Conservation (phyloP, 257 asterid species). For the Solanum clarkiae region DNA sequence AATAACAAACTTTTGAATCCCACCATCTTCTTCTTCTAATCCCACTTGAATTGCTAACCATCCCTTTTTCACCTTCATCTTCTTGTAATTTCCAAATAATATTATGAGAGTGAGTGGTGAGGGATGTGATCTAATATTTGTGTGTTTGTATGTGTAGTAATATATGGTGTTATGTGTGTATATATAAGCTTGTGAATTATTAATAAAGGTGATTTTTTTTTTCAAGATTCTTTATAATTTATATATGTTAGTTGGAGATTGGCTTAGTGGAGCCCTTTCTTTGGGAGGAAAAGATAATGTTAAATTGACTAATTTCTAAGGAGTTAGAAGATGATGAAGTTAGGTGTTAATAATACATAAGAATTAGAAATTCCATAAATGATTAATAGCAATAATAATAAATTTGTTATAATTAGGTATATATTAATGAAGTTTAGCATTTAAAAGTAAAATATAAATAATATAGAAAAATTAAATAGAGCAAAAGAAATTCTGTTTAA, state of each 20-base stretch:
- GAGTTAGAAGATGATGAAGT: background rate
- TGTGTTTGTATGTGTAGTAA: background rate
- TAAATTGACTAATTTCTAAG: background rate
- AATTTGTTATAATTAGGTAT: background rate
- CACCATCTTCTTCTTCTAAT: slow-evolving; percentile 15
- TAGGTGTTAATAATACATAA: background rate
- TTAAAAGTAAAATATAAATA: background rate
- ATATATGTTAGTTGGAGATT: background rate
- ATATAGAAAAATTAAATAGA: background rate
- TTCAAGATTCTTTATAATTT: background rate
- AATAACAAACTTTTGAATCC: slow-evolving; percentile 17
- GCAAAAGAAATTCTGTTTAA: background rate
- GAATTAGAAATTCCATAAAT: background rate
- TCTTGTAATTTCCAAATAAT: too few relatives aligned
- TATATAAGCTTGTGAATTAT: background rate
- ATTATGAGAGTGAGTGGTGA: background rate
- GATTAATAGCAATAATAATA: background rate
- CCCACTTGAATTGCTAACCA: slow-evolving; percentile 32
- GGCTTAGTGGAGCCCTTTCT: background rate
- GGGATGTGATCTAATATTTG: background rate
- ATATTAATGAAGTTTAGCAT: background rate
- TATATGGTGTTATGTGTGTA: background rate
- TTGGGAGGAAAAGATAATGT: background rate
- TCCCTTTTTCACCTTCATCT: slow-evolving; percentile 2
- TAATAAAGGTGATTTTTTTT: background rate